Percentiles rank a stretch among this genome's conserved stretches.
phyloP scores from a whole-genome alignment of 192 early-diverging fungal genomes.

The Coemansia sp. region DNA sequence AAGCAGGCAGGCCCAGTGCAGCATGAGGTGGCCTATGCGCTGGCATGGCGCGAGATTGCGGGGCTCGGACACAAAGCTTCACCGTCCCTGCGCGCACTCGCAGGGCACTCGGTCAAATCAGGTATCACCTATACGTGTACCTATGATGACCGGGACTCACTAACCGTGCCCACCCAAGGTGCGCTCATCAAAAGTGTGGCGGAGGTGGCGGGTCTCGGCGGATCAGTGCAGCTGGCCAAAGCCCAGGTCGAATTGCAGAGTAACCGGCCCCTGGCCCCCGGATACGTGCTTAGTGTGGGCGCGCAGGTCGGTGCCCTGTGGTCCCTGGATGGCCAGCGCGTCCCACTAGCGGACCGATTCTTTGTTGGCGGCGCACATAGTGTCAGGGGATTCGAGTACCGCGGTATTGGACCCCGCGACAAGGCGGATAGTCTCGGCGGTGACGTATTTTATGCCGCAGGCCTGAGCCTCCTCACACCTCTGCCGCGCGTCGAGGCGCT shows the following conservation, averaged over 20 bases:
- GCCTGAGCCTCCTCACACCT: constrained; percentile 81
- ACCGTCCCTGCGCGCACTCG: constrained; percentile 70
- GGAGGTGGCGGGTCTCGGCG: constrained; percentile 84
- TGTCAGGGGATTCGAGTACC: constrained; percentile 85
- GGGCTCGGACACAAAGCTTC: constrained; percentile 52
- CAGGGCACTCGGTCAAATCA: constrained; percentile 86
- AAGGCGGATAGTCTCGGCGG: constrained; percentile 83
- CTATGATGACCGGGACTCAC: constrained; percentile 77
- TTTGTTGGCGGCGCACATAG: constrained; percentile 85
- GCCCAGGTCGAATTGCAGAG: constrained; percentile 71
- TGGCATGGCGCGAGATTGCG: constrained; percentile 79
- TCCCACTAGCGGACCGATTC: constrained; percentile 82
- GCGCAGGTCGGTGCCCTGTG: constrained; percentile 71
- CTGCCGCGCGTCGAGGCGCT: constrained; percentile 64
- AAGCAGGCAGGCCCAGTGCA: background rate
- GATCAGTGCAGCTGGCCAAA: constrained; percentile 78
- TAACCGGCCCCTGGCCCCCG: constrained; percentile 56
- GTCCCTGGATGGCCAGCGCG: constrained; percentile 38
- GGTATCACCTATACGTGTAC: constrained; percentile 68
- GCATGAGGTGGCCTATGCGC: constrained; percentile 72
- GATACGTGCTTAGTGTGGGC: constrained; percentile 57
- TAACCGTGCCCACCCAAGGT: constrained; percentile 76
- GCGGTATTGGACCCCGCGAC: constrained; percentile 88
- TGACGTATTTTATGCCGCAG: constrained; percentile 80
- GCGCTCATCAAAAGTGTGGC: constrained; percentile 43